A percentile compares a stretch with the other conserved stretches of the same genome.
Conservation (phyloP, 192 early-diverging fungal genomes). For the Fimicolochytrium jonesii region DNA sequence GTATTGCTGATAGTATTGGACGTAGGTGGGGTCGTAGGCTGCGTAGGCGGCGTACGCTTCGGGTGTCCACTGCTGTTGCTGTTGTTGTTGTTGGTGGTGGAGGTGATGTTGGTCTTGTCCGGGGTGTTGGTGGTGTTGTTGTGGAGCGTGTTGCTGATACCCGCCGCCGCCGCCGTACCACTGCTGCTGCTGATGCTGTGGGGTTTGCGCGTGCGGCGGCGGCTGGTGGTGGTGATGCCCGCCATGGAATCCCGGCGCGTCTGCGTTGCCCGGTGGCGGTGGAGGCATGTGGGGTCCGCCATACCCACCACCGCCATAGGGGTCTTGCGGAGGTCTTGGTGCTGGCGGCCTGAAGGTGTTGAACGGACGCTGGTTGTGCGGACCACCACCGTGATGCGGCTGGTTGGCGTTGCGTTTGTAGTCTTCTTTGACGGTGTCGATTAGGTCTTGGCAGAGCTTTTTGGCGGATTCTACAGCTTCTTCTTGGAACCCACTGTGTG, state of each 20-base stretch:
- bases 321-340: neutral
- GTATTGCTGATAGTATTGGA: slow-evolving; percentile 4
- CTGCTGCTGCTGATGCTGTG: neutral
- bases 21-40: slow-evolving; percentile 1
- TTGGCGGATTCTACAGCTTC: slow-evolving; percentile 67
- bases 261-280: no score
- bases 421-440: slow-evolving; percentile 73
- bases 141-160: no score
- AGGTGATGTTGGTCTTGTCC: neutral
- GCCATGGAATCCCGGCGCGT: no score
- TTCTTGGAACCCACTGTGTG: slow-evolving; percentile 51
- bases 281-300: no score
- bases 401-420: slow-evolving; percentile 44
- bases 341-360: neutral
- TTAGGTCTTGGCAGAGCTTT: slow-evolving; percentile 66
- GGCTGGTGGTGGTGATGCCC: slow-evolving; percentile 4
- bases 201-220: neutral
- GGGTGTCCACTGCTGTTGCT: neutral
- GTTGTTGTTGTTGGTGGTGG: neutral
- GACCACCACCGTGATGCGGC: neutral
- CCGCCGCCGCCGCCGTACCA: no score
- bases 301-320: neutral
- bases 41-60: slow-evolving; percentile 4
- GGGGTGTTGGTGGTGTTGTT: neutral
- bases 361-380: neutral